These are phyloP conservation scores for Prosopis cineraria DNA, from an alignment of 306 rosid genomes.

Conservation along the genomic window DNA sequence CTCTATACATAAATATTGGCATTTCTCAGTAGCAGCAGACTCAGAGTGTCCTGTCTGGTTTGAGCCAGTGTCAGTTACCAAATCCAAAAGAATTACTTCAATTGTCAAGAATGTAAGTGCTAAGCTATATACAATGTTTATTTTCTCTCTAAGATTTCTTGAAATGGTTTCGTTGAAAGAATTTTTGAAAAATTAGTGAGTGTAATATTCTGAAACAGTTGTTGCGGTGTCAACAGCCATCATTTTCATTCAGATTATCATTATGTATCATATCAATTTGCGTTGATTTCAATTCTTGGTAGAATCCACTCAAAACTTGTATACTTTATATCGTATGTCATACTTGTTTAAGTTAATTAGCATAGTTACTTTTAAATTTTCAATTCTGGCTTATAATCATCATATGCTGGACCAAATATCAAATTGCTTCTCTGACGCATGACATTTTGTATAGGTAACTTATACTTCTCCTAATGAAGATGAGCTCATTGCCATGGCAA, in stretches of 20 bases:
- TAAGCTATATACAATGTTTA: constrained; percentile 25
- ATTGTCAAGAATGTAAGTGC: constrained; percentile 82
- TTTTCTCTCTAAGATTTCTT: constrained; percentile 9
- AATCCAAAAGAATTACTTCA: constrained; percentile 74
- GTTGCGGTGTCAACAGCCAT: background rate
- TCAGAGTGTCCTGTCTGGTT: constrained; percentile 78
- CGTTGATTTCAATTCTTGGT: constrained; percentile 5
- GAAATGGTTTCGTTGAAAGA: constrained; percentile 5
- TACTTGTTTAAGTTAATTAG: constrained; percentile 7
- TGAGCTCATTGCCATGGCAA: constrained; percentile 88
- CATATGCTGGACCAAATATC: constrained; percentile 9
- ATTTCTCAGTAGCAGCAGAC: constrained; percentile 66
- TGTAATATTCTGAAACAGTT: constrained; percentile 16
- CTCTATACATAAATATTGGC: constrained; percentile 26
- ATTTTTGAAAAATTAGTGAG: constrained; percentile 26
- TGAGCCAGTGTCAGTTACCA: constrained; percentile 92
- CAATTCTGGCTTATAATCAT: constrained; percentile 11
- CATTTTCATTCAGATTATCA: background rate
- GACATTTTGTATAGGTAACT: constrained; percentile 52
- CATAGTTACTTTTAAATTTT: background rate
- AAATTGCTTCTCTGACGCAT: constrained; percentile 21
- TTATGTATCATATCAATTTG: constrained; percentile 2
- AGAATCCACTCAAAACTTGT: constrained; percentile 1
- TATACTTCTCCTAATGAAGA: constrained; percentile 86
- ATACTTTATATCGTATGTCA: constrained; percentile 19